phyloP scores from a whole-genome alignment of 345 rosid genomes.

The Melastoma malabathricum region DNA sequence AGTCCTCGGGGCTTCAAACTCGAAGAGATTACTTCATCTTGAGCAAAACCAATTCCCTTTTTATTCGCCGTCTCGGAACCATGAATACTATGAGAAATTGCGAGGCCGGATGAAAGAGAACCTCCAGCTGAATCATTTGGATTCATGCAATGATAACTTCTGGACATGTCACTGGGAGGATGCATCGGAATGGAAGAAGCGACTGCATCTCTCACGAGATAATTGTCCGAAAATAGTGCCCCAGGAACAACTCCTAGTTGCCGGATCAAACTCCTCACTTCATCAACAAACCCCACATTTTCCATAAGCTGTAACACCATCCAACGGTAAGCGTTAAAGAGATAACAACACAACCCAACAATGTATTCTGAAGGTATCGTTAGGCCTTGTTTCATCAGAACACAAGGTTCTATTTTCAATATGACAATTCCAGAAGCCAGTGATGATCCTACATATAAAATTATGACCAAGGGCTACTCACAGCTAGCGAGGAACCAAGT shows the following conservation, averaged over 20 bases:
- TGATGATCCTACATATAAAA: background rate
- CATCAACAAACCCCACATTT: conserved; percentile 69
- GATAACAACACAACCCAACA: background rate
- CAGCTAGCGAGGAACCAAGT: conserved; percentile 65
- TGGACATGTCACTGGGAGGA: conserved; percentile 13
- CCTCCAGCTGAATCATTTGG: conserved; percentile 1
- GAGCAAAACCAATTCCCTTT: background rate
- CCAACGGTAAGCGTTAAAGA: background rate
- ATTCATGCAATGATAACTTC: conserved; percentile 10
- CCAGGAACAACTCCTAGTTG: conserved; percentile 73
- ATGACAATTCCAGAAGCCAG: background rate
- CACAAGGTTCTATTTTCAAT: too few species aligned
- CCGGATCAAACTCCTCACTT: conserved; percentile 56
- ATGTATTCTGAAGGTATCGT: background rate
- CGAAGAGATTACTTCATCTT: too few species aligned
- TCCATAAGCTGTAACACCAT: conserved; percentile 59
- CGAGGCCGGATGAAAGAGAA: conserved; percentile 13
- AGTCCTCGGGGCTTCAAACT: background rate
- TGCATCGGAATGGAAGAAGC: conserved; percentile 24
- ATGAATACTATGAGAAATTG: conserved; percentile 16
- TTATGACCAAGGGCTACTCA: conserved; percentile 23
- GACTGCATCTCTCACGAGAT: conserved; percentile 22
- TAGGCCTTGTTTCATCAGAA: too few species aligned
- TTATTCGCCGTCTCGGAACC: too few species aligned
- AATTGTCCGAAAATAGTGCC: conserved; percentile 44